These are phyloP conservation scores for Cardiospermum halicacabum DNA, from an alignment of 345 rosid genomes.

Conservation along the genomic window DNA sequence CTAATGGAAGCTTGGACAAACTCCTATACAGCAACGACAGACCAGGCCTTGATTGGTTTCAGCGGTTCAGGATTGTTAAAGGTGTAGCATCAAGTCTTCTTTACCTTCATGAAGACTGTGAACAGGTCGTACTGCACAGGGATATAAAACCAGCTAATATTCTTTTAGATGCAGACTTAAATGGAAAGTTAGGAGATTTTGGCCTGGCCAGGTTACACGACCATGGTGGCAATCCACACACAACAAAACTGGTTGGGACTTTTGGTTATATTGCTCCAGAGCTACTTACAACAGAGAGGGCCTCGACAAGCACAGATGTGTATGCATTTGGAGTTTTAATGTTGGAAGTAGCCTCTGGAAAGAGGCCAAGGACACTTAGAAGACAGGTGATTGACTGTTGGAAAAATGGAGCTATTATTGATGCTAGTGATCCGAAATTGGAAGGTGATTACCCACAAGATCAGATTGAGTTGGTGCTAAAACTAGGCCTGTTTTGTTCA, in stretches of 20 bases:
- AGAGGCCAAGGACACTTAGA: constrained; percentile 29
- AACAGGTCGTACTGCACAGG: constrained; percentile 39
- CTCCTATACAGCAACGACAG: constrained; percentile 15
- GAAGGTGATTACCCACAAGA: constrained; percentile 1
- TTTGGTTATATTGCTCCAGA: constrained; percentile 47
- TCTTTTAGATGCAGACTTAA: constrained; percentile 33
- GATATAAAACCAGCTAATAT: constrained; percentile 45
- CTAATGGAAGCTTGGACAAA: constrained; percentile 38
- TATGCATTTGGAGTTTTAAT: constrained; percentile 43
- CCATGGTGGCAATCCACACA: constrained; percentile 30
- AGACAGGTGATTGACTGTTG: constrained; percentile 18
- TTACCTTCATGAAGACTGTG: constrained; percentile 46
- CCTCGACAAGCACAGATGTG: constrained; percentile 34
- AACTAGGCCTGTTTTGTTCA: constrained; percentile 23
- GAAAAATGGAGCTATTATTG: constrained; percentile 8
- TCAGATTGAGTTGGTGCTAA: constrained; percentile 24
- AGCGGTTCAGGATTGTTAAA: constrained; percentile 36
- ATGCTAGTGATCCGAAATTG: constrained; percentile 8
- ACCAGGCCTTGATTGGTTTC: constrained; percentile 28
- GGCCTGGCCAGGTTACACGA: constrained; percentile 45
- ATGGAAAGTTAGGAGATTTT: constrained; percentile 42
- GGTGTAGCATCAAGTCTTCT: constrained; percentile 32
- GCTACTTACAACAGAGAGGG: constrained; percentile 30
- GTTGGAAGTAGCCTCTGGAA: constrained; percentile 51
- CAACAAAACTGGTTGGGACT: constrained; percentile 39